Conservation (phyloP, 169 alveolate species). For the Cryptosporidium meleagridis region DNA sequence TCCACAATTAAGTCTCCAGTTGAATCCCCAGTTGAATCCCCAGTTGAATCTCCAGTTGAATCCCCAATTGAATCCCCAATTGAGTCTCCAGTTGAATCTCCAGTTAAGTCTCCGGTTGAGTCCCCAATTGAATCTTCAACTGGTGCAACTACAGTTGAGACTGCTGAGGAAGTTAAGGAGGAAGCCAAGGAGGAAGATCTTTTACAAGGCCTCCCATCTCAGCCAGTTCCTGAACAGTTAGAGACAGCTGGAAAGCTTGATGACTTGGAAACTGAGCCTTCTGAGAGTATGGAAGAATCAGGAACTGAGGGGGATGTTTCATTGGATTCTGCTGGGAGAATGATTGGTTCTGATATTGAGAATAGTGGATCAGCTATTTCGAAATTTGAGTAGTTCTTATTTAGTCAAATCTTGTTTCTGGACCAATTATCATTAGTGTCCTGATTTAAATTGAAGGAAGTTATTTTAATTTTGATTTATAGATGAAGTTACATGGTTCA, state of each 20-base stretch:
- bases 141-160: background rate
- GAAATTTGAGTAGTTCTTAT: background rate
- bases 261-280: slow-evolving; percentile 4
- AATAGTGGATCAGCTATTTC: slow-evolving; percentile 49
- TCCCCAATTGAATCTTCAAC: background rate
- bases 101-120: background rate
- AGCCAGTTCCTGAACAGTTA: background rate
- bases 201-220: background rate
- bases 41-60: background rate
- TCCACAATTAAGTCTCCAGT: background rate
- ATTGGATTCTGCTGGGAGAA: slow-evolving; percentile 43
- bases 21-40: background rate
- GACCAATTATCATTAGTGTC: background rate
- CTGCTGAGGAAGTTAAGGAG: background rate
- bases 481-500: background rate
- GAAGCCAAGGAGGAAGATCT: slow-evolving; percentile 7
- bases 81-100: background rate
- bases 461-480: slow-evolving; percentile 1
- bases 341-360: slow-evolving; percentile 41
- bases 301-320: background rate
- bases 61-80: background rate
- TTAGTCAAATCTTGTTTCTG: background rate
- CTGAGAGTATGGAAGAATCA: background rate
- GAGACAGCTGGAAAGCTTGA: background rate
- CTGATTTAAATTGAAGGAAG: background rate